phyloP scores from a whole-genome alignment of 768 basidiomycete genomes.

The Tremella mesenterica region DNA sequence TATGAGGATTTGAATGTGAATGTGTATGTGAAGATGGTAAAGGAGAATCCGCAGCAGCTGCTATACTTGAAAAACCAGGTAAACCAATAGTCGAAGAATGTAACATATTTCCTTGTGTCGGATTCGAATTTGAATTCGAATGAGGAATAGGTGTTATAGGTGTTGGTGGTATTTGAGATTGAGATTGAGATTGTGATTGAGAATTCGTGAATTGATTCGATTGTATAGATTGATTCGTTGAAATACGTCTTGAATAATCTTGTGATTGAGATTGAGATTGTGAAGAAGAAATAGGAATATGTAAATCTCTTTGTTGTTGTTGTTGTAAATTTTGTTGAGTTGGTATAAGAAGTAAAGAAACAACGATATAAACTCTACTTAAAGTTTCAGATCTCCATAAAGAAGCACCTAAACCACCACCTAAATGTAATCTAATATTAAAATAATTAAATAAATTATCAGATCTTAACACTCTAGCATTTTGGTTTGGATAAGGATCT shows the following conservation, averaged over 20 bases:
- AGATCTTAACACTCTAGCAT: slow-evolving; percentile 23
- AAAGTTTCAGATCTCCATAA: slow-evolving; percentile 25
- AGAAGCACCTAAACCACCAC: slow-evolving; percentile 31
- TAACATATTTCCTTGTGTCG: background rate
- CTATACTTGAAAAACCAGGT: background rate
- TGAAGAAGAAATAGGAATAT: background rate
- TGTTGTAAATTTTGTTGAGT: background rate
- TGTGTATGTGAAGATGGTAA: too few relatives aligned
- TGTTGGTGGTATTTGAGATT: background rate
- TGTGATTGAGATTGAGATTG: background rate
- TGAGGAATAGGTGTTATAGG: slow-evolving; percentile 1
- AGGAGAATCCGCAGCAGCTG: slow-evolving; percentile 1
- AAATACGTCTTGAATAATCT: too few relatives aligned
- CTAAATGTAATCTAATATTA: slow-evolving; percentile 36
- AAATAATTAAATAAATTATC: slow-evolving; percentile 22
- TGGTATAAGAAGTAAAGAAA: slow-evolving; percentile 21
- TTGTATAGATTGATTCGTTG: too few relatives aligned
- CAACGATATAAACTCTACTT: slow-evolving; percentile 17
- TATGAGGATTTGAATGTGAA: too few relatives aligned
- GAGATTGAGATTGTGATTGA: background rate
- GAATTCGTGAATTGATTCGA: too few relatives aligned
- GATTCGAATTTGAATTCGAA: background rate
- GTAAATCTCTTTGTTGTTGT: background rate
- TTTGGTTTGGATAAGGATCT: slow-evolving; percentile 36
- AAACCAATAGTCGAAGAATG: background rate